Evolutionary conservation across 306 rosid genomes (phyloP), one percentile per base, ranked within the genome.

Genomic region (Arachis hypogaea): DNA sequence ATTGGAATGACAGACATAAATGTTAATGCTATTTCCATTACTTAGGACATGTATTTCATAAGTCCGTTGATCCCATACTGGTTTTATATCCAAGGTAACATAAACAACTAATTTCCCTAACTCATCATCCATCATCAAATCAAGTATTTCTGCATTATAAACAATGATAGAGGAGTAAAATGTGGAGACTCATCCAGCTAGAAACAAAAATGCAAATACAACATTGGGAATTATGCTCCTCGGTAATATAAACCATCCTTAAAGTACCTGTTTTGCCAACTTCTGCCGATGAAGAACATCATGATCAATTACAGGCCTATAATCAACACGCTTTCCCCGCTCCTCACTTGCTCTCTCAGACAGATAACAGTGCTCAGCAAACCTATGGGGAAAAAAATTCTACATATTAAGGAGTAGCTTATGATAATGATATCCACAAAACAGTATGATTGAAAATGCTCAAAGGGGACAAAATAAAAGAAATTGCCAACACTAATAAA

Each of bases 261-360:
- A 40, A 12, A 59, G 54, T 89, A 93, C 97, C 98, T 81, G 86
- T 58, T 77, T 72, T 61, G 68, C 61, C 44, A 81, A 75, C 72
- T 56, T 75, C 40, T 83, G 91, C 62, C 79, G 85, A 68, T 83
- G 92, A 66, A 94, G 78, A 46, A 96, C 88, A 73, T 94, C 98
- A 75, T 89, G 89, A 62, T 91, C 98, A 84, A 94, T 81, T 74
- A 94, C 66, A 61, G 97, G 90, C 72, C 83, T 88, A 84, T 91
- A 91, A 72, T 84, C 74, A 57, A 70, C 68, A 9, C 89, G 91
- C 54, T 68, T 84, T 22, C 68, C 75, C 69, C 98, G 81, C 79
- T 91, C 96, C 78, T 89, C 90, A 38, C 73, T 72, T 57, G 97
- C 97, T 78, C 82, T 89, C 74, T 74, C 87, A 14, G 85, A 73